phyloP scores from a whole-genome alignment of 805 yeast genomes.

The Blastobotrys peoriensis region DNA sequence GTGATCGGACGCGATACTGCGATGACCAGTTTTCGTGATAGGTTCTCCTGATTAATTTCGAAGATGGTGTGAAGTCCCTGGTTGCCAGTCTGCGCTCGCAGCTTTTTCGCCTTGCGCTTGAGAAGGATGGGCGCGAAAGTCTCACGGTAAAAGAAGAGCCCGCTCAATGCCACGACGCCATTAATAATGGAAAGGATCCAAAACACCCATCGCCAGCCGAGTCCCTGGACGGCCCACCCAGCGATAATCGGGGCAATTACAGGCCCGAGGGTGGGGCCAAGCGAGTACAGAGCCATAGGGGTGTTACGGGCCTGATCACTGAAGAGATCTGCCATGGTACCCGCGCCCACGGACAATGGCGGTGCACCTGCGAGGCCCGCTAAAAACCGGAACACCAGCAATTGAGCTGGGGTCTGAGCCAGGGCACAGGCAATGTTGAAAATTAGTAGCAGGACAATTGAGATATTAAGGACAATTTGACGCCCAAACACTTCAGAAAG shows the following conservation, averaged over 20 bases:
- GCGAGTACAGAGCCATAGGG: conserved; percentile 51
- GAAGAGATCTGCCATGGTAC: conserved; percentile 58
- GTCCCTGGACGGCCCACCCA: conserved; percentile 48
- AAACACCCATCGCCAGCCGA: conserved; percentile 60
- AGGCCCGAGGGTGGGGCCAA: conserved; percentile 61
- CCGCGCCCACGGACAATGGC: conserved; percentile 65
- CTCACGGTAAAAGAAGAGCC: conserved; percentile 45
- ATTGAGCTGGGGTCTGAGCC: conserved; percentile 47
- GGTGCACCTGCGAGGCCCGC: conserved; percentile 67
- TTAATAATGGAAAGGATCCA: conserved; percentile 52
- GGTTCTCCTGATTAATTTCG: conserved; percentile 33
- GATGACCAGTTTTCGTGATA: conserved; percentile 24
- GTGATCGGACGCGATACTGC: conserved; percentile 54
- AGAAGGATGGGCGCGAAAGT: conserved; percentile 55
- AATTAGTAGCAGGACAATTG: conserved; percentile 41
- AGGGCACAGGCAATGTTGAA: conserved; percentile 53
- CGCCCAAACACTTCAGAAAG: conserved; percentile 64
- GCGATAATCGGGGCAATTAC: conserved; percentile 42
- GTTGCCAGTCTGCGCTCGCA: conserved; percentile 53
- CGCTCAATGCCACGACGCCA: conserved; percentile 41
- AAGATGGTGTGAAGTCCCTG: conserved; percentile 50
- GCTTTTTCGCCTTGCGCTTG: conserved; percentile 38
- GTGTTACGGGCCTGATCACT: conserved; percentile 44
- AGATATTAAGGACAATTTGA: conserved; percentile 45
- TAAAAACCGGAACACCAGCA: conserved; percentile 53